Evolutionary conservation across 352 stramenopile genomes (phyloP).

Genomic region (Phytophthora citricola): DNA sequence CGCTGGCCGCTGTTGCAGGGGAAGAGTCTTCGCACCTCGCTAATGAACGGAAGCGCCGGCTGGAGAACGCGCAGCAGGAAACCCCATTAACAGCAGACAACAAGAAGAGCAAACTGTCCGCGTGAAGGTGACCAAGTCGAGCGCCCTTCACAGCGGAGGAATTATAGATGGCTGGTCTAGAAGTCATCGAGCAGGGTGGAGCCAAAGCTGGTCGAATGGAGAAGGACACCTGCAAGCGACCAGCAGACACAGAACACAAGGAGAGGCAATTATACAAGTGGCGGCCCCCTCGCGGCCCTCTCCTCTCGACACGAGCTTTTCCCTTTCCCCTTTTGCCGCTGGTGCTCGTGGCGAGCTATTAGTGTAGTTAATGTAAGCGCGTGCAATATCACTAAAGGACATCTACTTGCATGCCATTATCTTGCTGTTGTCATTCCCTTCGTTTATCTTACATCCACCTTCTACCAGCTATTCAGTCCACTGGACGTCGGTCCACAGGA

Average conservation of each 20-base stretch:
- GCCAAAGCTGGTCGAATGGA: conserved; percentile 13
- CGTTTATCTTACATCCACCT: background rate
- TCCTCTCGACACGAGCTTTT: conserved; percentile 23
- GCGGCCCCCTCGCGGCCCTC: conserved; percentile 1
- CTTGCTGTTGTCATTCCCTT: background rate
- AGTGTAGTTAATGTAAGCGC: conserved; percentile 52
- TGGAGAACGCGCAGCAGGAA: conserved; percentile 45
- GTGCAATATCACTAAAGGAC: conserved; percentile 40
- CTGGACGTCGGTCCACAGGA: conserved; percentile 40
- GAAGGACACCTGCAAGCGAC: conserved; percentile 12
- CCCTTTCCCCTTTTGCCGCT: conserved; percentile 35
- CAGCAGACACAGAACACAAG: conserved; percentile 6
- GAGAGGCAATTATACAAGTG: conserved; percentile 23
- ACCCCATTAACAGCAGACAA: conserved; percentile 39
- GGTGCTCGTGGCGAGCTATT: conserved; percentile 36
- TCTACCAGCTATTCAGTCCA: conserved; percentile 16
- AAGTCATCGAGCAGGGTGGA: conserved; percentile 3
- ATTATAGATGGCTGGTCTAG: conserved; percentile 15
- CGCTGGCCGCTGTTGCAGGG: conserved; percentile 65
- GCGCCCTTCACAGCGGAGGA: conserved; percentile 21
- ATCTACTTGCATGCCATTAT: conserved; percentile 21
- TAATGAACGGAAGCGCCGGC: conserved; percentile 68
- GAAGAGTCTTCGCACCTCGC: conserved; percentile 68
- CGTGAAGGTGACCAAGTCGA: conserved; percentile 37
- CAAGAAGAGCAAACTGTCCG: conserved; percentile 69